Evolutionary conservation across 2,329 filamentous ascomycete genomes (phyloP), one percentile per base, ranked within the genome.

Genomic region (Colletotrichum navitas): DNA sequence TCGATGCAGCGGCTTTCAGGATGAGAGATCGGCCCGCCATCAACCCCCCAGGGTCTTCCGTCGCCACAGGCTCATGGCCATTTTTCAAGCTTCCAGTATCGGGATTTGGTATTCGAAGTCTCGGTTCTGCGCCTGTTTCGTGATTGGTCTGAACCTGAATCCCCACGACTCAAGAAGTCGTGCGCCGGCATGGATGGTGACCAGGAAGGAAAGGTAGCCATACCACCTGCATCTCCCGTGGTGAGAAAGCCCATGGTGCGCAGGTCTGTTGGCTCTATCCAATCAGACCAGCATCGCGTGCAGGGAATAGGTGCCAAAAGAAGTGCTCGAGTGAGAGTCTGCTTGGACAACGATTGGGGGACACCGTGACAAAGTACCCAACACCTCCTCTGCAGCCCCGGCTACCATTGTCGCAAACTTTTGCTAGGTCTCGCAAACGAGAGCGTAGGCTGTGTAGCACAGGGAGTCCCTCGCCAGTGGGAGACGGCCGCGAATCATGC

Each of bases 321-420:
- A 62, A 71, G 56, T 58, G 41, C 68, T 56, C 41, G 56, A 52
- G 54, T 51, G 63, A 59, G 14, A 63, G 49, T 14, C 62, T 54
- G 66, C 67, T 61, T 70, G 63, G 67, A 66, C 63, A 39, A 61
- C 43, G 26, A 66, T 55, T 54, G 41, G 34, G 45, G 55, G 41
- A 39, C 39, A 41, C 63, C 29, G 58, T 54, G 36, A 14, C 6
- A 58, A 68, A 59, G 58, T 63, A 68, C 41, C 64, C 26, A 51
- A 21, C 68, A 68, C 63, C 52, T 71, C 68, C 59, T 51, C 51
- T 58, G 56, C 52, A 58, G 64, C 64, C 64, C 52, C 39, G 60
- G 59, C 59, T 55, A 69, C 59, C 59, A 64, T 47, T 69, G 54
- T 69, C 41, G 66, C 60, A 71, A 49, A 68, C 65, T 60, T 68